A percentile compares a stretch with the other conserved stretches of the same genome.
Evolutionary conservation across 1,139 yeast species (phyloP).

Genomic region (Lodderomyces orthopsilosis): DNA sequence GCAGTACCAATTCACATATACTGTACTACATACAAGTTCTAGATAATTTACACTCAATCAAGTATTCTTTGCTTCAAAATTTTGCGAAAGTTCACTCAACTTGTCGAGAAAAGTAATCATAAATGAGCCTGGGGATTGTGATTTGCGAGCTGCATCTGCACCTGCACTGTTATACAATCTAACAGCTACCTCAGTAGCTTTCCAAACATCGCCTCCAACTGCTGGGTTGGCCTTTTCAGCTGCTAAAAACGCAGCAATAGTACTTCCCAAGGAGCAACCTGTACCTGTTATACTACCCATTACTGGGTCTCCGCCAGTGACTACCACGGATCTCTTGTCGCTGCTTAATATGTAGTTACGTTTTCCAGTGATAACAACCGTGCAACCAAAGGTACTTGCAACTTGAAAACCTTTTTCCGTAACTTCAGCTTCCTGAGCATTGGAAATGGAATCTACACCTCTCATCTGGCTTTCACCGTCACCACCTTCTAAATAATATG

Average conservation of each 20-base stretch:
- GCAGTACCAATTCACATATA: no score
- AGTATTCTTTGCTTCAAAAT: no score
- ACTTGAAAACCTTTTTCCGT: conserved; percentile 46
- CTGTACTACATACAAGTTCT: no score
- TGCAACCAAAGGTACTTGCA: conserved; percentile 52
- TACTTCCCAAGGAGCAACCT: conserved; percentile 83
- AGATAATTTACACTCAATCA: no score
- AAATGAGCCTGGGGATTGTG: conserved; percentile 52
- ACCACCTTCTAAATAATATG: conserved; percentile 22
- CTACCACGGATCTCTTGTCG: conserved; percentile 16
- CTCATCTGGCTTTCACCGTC: conserved; percentile 45
- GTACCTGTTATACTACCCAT: conserved; percentile 85
- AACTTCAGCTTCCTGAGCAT: conserved; percentile 27
- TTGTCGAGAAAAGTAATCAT: conserved; percentile 45
- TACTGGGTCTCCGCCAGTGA: conserved; percentile 61
- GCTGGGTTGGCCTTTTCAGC: conserved; percentile 31
- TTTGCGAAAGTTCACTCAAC: conserved; percentile 24
- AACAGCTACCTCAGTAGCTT: conserved; percentile 60
- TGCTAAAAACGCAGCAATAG: conserved; percentile 60
- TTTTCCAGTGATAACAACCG: conserved; percentile 68
- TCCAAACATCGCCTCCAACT: conserved; percentile 27
- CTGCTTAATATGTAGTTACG: conserved; percentile 25
- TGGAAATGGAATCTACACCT: conserved; percentile 68
- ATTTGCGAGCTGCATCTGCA: conserved; percentile 40
- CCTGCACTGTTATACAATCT: conserved; percentile 66